A percentile compares a stretch with the other conserved stretches of the same genome.
Evolutionary conservation across 805 yeast species (phyloP).

Genomic region (Saturnispora hagleri): DNA sequence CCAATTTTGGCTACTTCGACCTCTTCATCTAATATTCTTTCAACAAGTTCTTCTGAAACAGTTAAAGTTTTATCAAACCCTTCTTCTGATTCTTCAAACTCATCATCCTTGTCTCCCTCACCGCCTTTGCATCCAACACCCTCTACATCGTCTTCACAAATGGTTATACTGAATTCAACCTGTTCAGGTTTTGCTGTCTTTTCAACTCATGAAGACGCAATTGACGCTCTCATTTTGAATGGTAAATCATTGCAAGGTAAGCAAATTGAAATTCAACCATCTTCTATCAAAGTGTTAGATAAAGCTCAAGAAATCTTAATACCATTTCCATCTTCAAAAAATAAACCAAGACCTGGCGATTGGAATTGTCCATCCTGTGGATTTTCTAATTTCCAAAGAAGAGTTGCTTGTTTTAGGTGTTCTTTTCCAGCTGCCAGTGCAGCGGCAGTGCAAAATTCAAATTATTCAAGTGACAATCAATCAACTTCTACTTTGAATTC

Average conservation of each 20-base stretch:
- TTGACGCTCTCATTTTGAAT: slow-evolving; percentile 66
- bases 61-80: not conserved
- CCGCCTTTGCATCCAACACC: not conserved
- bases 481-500: slow-evolving; percentile 7
- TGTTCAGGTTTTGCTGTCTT: slow-evolving; percentile 80
- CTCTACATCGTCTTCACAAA: slow-evolving; percentile 11
- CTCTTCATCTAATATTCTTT: not conserved
- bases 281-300: slow-evolving; percentile 68
- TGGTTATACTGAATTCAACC: slow-evolving; percentile 10
- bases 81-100: not conserved
- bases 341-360: slow-evolving; percentile 92
- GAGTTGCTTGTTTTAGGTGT: slow-evolving; percentile 91
- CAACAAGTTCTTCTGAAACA: slow-evolving; percentile 10
- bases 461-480: slow-evolving; percentile 25
- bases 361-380: slow-evolving; percentile 99
- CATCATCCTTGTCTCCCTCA: not conserved
- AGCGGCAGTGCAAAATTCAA: slow-evolving; percentile 57
- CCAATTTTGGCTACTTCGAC: not conserved
- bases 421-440: slow-evolving; percentile 78
- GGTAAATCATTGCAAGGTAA: slow-evolving; percentile 68
- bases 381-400: slow-evolving; percentile 85
- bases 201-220: slow-evolving; percentile 77
- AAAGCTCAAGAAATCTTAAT: slow-evolving; percentile 73
- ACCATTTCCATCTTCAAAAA: slow-evolving; percentile 76
- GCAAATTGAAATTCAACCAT: slow-evolving; percentile 79